phyloP scores from a whole-genome alignment of 2,329 filamentous ascomycete species.

The Rosellinia necatrix region DNA sequence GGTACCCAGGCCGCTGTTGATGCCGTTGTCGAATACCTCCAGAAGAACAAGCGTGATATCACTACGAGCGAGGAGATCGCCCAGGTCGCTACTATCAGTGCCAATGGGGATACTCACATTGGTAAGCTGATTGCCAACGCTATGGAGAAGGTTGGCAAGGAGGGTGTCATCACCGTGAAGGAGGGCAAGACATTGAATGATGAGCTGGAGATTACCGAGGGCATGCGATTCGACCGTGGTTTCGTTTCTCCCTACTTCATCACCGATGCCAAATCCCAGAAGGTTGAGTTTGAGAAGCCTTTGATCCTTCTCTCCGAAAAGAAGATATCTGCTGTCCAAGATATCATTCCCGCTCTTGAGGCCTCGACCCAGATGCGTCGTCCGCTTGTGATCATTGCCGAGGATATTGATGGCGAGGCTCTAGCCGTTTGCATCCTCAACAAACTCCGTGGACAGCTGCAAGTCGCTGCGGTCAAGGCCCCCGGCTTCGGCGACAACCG shows the following conservation, averaged over 20 bases:
- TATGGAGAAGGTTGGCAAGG: slow-evolving; percentile 99
- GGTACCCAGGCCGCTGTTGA: slow-evolving; percentile 97
- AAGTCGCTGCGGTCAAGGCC: slow-evolving; percentile 98
- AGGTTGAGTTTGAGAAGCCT: slow-evolving; percentile 99
- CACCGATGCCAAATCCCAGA: slow-evolving; percentile 97
- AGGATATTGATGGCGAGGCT: slow-evolving; percentile 98
- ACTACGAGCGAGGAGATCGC: slow-evolving; percentile 97
- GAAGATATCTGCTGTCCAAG: slow-evolving; percentile 99
- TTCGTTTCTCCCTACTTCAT: slow-evolving; percentile 99
- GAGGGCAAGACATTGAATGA: slow-evolving; percentile 98
- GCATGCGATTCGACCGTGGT: slow-evolving; percentile 99
- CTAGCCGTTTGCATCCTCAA: slow-evolving; percentile 99
- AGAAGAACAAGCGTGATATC: slow-evolving; percentile 96
- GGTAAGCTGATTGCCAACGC: slow-evolving; percentile 95
- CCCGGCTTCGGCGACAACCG: slow-evolving; percentile 99
- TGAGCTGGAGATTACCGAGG: slow-evolving; percentile 98
- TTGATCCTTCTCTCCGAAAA: slow-evolving; percentile 98
- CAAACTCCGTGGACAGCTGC: slow-evolving; percentile 99
- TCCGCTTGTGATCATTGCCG: slow-evolving; percentile 96
- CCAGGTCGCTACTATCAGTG: slow-evolving; percentile 97
- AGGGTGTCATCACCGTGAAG: slow-evolving; percentile 99
- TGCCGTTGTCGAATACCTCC: slow-evolving; percentile 89
- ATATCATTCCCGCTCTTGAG: slow-evolving; percentile 97
- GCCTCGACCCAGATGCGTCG: slow-evolving; percentile 94
- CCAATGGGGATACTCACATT: slow-evolving; percentile 95